A percentile compares a stretch with the other conserved stretches of the same genome.
phyloP scores from a whole-genome alignment of 2,329 filamentous ascomycete species.

The Sporothrix euskadiensis region DNA sequence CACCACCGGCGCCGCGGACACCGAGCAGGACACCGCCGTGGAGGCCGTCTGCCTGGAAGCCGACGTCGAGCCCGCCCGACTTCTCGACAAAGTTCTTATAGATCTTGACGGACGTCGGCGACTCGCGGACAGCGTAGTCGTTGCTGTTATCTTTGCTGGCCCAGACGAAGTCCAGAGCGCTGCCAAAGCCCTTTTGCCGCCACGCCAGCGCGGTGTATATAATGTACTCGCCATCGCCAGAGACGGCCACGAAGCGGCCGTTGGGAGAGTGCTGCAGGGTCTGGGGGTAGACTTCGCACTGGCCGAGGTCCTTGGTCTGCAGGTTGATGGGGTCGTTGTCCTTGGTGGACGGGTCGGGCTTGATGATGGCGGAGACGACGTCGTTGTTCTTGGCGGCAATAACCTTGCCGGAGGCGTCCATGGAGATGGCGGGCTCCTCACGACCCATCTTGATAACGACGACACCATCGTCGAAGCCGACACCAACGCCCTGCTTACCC shows the following conservation, averaged over 20 bases:
- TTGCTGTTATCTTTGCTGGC: conserved; percentile 96
- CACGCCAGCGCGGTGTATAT: conserved; percentile 96
- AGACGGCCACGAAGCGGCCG: conserved; percentile 78
- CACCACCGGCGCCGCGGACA: conserved; percentile 90
- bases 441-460: conserved; percentile 97
- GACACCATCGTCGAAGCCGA: conserved; percentile 96
- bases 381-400: conserved; percentile 96
- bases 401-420: conserved; percentile 94
- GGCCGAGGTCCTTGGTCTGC: conserved; percentile 90
- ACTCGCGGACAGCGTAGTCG: conserved; percentile 96
- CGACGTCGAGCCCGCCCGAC: conserved; percentile 82
- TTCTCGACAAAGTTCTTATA: conserved; percentile 98
- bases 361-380: conserved; percentile 92
- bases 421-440: conserved; percentile 95
- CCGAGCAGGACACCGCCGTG: conserved; percentile 87
- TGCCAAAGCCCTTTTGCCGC: conserved; percentile 96
- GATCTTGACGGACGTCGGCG: conserved; percentile 88
- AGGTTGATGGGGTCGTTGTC: conserved; percentile 85
- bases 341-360: conserved; percentile 81
- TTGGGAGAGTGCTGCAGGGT: conserved; percentile 96
- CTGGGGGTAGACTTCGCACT: conserved; percentile 95
- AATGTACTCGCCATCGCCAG: conserved; percentile 97
- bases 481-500: conserved; percentile 88
- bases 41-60: conserved; percentile 90
- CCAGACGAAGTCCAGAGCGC: conserved; percentile 95